Evolutionary conservation across 208 protist species (phyloP), one percentile per base, ranked within the genome.

Genomic region (Leptomonas seymouri): DNA sequence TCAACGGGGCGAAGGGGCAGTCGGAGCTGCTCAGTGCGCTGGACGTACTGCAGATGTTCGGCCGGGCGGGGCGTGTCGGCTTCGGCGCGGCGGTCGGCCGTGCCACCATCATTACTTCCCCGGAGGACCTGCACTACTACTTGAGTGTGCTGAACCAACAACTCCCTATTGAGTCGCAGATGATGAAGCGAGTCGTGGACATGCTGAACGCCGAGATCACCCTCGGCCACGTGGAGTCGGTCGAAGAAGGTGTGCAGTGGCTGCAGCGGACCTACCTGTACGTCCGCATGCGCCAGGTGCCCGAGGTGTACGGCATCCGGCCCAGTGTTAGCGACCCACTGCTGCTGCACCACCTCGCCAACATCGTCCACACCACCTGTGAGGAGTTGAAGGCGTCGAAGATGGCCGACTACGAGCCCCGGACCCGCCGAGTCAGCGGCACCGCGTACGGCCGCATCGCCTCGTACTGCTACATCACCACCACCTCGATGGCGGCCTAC

Each of bases 21-120:
- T 99, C 95, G 74, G 87, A 94, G 41, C 96, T 99, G 67, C 82
- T 99, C 1, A 96, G 83, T 28, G 85, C 94, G 36, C 70, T 99
- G 34, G 99, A 99, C 80, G 94, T 99, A 20, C 93, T 99, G 68
- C 99, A 99, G 85, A 99, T 99, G 98, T 93, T 99, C 25, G 99
- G 99, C 31, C 92, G 99, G 72, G 99, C 99, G 0, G 99, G 99
- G 20, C 93, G 99, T 66, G 96, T 98, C 23, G 91, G 91, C 31
- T 95, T 94, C 67, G 99, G 99, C 74, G 92, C 81, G 7, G 69
- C 72, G 0, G 73, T 93, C 1, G 99, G 99, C 65, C 97, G 98
- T 51, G 99, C 98, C 48, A 93, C 98, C 30, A 96, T 99, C 67
- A 89, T 99, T 67, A 98, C 99, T 14, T 99, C 98, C 0, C 93